A percentile compares a stretch with the other conserved stretches of the same genome.
Conservation (phyloP, 441 rosid genomes). For the Corymbia citriodora region DNA sequence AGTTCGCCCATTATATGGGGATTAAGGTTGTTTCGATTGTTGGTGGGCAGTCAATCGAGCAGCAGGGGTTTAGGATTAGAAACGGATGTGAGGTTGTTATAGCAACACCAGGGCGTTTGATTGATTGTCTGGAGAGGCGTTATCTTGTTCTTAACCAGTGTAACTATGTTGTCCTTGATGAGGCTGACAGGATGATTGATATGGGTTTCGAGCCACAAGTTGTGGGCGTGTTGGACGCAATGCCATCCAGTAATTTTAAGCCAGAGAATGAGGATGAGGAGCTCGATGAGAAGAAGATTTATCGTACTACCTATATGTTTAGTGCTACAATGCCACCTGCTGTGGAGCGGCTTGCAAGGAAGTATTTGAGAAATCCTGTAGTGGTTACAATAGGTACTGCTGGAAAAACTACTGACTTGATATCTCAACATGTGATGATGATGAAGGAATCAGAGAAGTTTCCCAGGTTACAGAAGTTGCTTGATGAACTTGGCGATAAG, state of each 20-base stretch:
- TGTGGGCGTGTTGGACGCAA: conserved; percentile 82
- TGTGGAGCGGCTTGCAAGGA: conserved; percentile 92
- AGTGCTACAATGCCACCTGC: conserved; percentile 97
- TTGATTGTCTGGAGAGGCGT: conserved; percentile 88
- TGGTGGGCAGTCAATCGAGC: conserved; percentile 94
- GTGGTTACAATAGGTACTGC: conserved; percentile 94
- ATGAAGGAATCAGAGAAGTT: conserved; percentile 78
- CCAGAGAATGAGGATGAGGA: conserved; percentile 97
- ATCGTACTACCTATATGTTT: conserved; percentile 91
- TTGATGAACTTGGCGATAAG: conserved; percentile 79
- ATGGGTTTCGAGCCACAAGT: conserved; percentile 99
- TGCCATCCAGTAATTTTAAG: conserved; percentile 94
- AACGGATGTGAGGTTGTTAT: conserved; percentile 97
- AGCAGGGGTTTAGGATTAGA: conserved; percentile 83
- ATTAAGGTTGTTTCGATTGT: conserved; percentile 89
- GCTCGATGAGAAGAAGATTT: conserved; percentile 89
- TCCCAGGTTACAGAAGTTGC: conserved; percentile 59
- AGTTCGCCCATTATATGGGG: conserved; percentile 85
- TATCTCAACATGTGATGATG: conserved; percentile 79
- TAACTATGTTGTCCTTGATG: conserved; percentile 91
- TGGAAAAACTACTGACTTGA: conserved; percentile 86
- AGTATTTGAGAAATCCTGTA: conserved; percentile 91
- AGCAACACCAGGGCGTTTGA: conserved; percentile 80
- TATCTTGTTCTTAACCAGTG: conserved; percentile 88
- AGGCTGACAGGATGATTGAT: conserved; percentile 96